Evolutionary conservation across 805 yeast genomes (phyloP), one percentile per base, ranked within the genome.

Genomic region (Isabelozyma rhagii): DNA sequence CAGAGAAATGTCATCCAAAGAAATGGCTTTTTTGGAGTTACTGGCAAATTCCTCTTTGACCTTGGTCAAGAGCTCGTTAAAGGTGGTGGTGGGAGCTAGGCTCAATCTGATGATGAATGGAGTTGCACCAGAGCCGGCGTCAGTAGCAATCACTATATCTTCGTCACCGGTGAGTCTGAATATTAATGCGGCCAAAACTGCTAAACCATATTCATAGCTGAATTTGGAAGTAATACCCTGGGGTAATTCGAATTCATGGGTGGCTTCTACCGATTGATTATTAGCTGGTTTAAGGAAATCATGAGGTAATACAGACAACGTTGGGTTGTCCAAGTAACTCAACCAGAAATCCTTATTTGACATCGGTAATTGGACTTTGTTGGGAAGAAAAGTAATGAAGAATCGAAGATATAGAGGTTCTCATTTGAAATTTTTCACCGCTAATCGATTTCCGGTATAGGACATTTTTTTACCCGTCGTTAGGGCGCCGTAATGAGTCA

Each of bases 131-230:
- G 59, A 49, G 13, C 53, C 52, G 25, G 78, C 66, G 56, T 85
- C 83, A 0, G 91, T 83, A n/a, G 92, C 91, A 52, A 93, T 71
- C n/a, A 87, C 84, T 46, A 94, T 84, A 60, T 93, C 97, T 56
- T 93, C 97, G 64, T 93, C 98, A 21, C 97, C 98, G 2, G 97
- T 87, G 44, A 89, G 73, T 62, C 98, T 78, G 67, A 80, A 85
- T 39, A 89, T 77, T 50, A 93, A 75, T 0, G 86, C 82, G 21
- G 86, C 81, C 69, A 84, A 88, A 0, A 80, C 80, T 14, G 96
- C 73, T 53, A 89, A 73, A 0, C 84, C 83, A 13, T 80, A 67
- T n/a, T n/a, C 18, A 14, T 14, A 43, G 8, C 73, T 61, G 64
- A 85, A 88, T 43, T 58, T 61, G n/a, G 41, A 41, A 15, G 39